Evolutionary conservation across 2,329 filamentous ascomycete species (phyloP).

Genomic region (Dactylonectria estremocensis): DNA sequence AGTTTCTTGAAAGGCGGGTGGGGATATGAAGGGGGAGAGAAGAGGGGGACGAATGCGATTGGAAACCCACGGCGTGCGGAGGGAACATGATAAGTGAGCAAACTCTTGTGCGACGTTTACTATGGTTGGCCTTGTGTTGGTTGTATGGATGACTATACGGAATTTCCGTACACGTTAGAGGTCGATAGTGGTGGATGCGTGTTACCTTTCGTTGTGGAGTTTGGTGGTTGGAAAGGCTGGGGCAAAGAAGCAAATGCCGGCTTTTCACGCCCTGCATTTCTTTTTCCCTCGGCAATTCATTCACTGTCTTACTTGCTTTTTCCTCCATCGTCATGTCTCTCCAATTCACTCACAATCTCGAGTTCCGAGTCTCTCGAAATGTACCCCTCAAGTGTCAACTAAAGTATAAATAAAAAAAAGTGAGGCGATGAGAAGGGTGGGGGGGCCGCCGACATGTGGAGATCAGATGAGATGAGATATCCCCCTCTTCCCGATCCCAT

Average conservation of each 20-base stretch:
- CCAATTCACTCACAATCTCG: no score
- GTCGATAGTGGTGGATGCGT: neutral
- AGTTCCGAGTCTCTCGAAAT: no score
- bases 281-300: neutral
- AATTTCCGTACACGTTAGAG: neutral
- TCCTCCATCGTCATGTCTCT: neutral
- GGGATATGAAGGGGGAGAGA: neutral
- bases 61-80: conserved; percentile 2
- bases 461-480: neutral
- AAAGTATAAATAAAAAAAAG: neutral
- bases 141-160: neutral
- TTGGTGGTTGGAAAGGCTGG: conserved; percentile 1
- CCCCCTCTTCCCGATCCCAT: neutral
- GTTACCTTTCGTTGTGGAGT: neutral
- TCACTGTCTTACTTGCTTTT: neutral
- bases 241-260: neutral
- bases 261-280: neutral
- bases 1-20: neutral
- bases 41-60: neutral
- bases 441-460: neutral
- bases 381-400: no score
- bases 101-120: neutral
- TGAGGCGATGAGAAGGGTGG: neutral
- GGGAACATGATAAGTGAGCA: conserved; percentile 16
- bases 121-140: neutral